Evolutionary conservation across 352 stramenopile species (phyloP).

Genomic region (Plasmopara muralis): DNA sequence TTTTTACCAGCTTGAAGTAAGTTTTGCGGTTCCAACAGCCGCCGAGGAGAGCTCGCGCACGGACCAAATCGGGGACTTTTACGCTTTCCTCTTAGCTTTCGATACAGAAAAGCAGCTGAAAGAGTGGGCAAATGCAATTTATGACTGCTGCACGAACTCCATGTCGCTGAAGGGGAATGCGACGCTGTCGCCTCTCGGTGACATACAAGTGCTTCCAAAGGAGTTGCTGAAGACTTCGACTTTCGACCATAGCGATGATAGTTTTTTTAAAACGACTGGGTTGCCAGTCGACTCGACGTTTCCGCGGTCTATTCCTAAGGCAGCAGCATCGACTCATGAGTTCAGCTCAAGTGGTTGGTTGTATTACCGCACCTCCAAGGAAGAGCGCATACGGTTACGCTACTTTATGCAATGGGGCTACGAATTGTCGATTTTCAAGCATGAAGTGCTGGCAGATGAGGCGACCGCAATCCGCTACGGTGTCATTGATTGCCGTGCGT

Average conservation of each 20-base stretch:
- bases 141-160: slow-evolving; percentile 84
- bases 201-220: slow-evolving; percentile 78
- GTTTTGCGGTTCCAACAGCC: slow-evolving; percentile 61
- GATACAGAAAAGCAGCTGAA: slow-evolving; percentile 63
- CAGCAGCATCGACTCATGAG: slow-evolving; percentile 18
- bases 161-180: slow-evolving; percentile 75
- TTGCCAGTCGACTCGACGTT: slow-evolving; percentile 17
- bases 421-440: slow-evolving; percentile 87
- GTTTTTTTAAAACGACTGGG: slow-evolving; percentile 26
- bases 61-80: slow-evolving; percentile 74
- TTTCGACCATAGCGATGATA: slow-evolving; percentile 50
- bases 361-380: slow-evolving; percentile 77
- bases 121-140: slow-evolving; percentile 72
- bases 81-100: slow-evolving; percentile 71
- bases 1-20: slow-evolving; percentile 82
- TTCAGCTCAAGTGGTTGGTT: slow-evolving; percentile 80
- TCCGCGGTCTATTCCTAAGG: slow-evolving; percentile 11
- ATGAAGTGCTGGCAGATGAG: slow-evolving; percentile 77
- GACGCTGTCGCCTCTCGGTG: slow-evolving; percentile 47
- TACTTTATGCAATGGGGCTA: slow-evolving; percentile 87
- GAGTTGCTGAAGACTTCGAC: slow-evolving; percentile 79
- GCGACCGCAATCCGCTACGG: slow-evolving; percentile 74
- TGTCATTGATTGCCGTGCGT: slow-evolving; percentile 77
- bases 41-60: slow-evolving; percentile 50
- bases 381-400: slow-evolving; percentile 73